Conservation (phyloP, 1,139 yeast genomes). For the Schwanniomyces etchellsii region DNA sequence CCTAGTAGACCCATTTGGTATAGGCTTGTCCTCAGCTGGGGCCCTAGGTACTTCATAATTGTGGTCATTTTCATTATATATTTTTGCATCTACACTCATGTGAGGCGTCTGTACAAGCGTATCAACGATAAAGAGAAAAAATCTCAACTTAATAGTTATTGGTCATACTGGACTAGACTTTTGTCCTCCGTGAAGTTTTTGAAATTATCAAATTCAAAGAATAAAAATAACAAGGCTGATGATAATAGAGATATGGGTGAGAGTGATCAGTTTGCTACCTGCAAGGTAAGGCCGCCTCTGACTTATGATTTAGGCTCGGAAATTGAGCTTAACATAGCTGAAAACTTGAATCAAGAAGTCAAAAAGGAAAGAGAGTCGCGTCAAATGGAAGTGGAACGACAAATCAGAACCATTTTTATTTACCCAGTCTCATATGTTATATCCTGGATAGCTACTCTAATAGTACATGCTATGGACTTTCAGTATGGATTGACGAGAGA, state of each 20-base stretch:
- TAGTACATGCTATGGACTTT: constrained; percentile 56
- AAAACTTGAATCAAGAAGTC: neutral
- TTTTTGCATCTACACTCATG: constrained; percentile 67
- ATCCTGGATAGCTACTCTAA: constrained; percentile 78
- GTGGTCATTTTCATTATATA: constrained; percentile 61
- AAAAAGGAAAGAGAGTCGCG: neutral
- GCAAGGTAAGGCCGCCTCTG: too few relatives aligned
- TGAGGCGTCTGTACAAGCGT: constrained; percentile 35
- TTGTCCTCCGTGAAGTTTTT: too few relatives aligned
- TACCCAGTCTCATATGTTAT: constrained; percentile 79
- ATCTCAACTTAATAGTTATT: too few relatives aligned
- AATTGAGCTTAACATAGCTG: neutral
- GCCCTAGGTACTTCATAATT: constrained; percentile 67
- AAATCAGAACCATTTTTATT: constrained; percentile 71
- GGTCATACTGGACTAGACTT: constrained; percentile 1
- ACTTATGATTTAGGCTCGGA: too few relatives aligned
- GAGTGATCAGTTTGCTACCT: neutral
- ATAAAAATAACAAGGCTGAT: neutral
- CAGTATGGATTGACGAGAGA: constrained; percentile 41
- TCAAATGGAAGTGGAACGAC: constrained; percentile 63
- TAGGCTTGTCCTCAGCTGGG: constrained; percentile 72
- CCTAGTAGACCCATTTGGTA: constrained; percentile 74
- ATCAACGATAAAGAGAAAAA: neutral
- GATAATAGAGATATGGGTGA: too few relatives aligned
- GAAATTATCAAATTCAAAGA: constrained; percentile 2